These are phyloP conservation scores for Brettanomyces nanus DNA, from an alignment of 805 yeast species.

Conservation along the genomic window DNA sequence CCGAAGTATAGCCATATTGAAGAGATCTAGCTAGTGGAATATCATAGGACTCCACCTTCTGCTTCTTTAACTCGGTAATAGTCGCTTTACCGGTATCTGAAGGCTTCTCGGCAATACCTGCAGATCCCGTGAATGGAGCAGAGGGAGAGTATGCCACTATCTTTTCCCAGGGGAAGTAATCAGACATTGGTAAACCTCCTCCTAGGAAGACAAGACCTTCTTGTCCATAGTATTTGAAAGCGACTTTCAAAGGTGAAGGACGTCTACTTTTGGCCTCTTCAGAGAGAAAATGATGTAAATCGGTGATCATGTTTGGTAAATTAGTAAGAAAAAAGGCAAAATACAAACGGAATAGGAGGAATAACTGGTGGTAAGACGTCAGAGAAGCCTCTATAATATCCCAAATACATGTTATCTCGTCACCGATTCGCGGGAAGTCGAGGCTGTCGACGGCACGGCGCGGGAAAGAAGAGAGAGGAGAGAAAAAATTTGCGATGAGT, in stretches of 20 bases:
- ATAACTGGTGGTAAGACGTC: too few relatives aligned
- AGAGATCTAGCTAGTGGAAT: slow-evolving; percentile 77
- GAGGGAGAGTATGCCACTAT: slow-evolving; percentile 63
- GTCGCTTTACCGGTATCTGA: slow-evolving; percentile 31
- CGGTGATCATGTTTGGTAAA: slow-evolving; percentile 40
- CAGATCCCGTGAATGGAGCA: slow-evolving; percentile 56
- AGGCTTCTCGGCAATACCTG: slow-evolving; percentile 64
- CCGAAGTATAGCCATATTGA: slow-evolving; percentile 85
- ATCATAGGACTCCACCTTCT: slow-evolving; percentile 41
- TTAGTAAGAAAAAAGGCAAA: too few relatives aligned
- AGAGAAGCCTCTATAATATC: too few relatives aligned
- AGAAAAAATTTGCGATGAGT: too few relatives aligned
- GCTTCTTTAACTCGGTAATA: slow-evolving; percentile 28
- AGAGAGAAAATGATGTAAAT: slow-evolving; percentile 67
- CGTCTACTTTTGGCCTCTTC: slow-evolving; percentile 70
- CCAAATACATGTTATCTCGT: too few relatives aligned
- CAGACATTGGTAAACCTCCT: slow-evolving; percentile 90
- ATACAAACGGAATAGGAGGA: too few relatives aligned
- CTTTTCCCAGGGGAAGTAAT: slow-evolving; percentile 86
- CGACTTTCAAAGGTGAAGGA: slow-evolving; percentile 74
- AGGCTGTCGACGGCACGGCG: too few relatives aligned
- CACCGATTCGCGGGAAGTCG: too few relatives aligned
- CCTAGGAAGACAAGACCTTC: slow-evolving; percentile 85
- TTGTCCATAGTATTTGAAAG: slow-evolving; percentile 65
- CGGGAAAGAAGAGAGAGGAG: too few relatives aligned